Evolutionary conservation across 352 stramenopile genomes (phyloP).

Genomic region (Pythium myriotylum): DNA sequence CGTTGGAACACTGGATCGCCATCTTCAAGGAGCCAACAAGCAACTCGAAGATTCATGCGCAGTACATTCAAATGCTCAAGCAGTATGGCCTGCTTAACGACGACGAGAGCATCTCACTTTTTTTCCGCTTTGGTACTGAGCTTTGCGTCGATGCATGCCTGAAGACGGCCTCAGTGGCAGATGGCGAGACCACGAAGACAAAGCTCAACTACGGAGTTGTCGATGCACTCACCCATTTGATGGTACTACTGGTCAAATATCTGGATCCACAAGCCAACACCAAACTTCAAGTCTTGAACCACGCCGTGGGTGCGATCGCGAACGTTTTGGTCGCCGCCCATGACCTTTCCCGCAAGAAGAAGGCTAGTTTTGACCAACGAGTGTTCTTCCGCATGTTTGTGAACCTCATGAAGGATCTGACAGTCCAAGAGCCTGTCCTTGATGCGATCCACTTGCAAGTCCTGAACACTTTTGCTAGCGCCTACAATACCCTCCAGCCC

Average conservation of each 20-base stretch:
- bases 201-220: slow-evolving; percentile 93
- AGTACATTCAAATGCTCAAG: slow-evolving; percentile 97
- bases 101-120: slow-evolving; percentile 97
- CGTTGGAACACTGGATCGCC: slow-evolving; percentile 98
- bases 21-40: slow-evolving; percentile 94
- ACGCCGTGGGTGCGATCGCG: slow-evolving; percentile 94
- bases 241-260: slow-evolving; percentile 96
- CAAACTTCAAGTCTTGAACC: slow-evolving; percentile 93
- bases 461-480: slow-evolving; percentile 96
- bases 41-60: slow-evolving; percentile 95
- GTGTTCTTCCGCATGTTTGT: slow-evolving; percentile 99
- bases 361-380: slow-evolving; percentile 94
- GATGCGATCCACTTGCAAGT: slow-evolving; percentile 95
- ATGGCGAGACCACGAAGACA: slow-evolving; percentile 38
- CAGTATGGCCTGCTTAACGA: slow-evolving; percentile 96
- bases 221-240: slow-evolving; percentile 96
- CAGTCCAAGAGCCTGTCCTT: slow-evolving; percentile 91
- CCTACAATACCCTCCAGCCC: slow-evolving; percentile 97
- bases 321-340: slow-evolving; percentile 92
- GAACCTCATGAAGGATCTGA: slow-evolving; percentile 98
- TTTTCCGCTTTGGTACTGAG: slow-evolving; percentile 96
- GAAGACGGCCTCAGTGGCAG: slow-evolving; percentile 74
- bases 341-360: slow-evolving; percentile 83
- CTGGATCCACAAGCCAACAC: slow-evolving; percentile 84
- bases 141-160: slow-evolving; percentile 97